These are phyloP conservation scores for Candida ovalis DNA, from an alignment of 805 yeast genomes.

Conservation along the genomic window DNA sequence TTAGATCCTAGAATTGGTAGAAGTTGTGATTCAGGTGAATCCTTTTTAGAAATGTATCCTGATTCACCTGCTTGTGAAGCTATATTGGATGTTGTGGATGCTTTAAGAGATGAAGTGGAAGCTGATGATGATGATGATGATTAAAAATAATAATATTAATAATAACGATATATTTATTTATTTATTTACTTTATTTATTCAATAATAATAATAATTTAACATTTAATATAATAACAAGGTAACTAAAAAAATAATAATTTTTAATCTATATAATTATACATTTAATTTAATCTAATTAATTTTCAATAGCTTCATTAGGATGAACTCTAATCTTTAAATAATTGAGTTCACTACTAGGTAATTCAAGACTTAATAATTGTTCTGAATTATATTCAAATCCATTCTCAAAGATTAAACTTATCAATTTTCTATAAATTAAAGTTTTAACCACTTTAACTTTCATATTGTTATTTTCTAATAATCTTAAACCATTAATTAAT, in stretches of 20 bases:
- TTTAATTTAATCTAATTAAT: too few species aligned
- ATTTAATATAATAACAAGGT: too few species aligned
- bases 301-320: background rate
- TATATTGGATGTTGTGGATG: slow-evolving; percentile 77
- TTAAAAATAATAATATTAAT: too few species aligned
- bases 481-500: slow-evolving; percentile 44
- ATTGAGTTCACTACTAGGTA: slow-evolving; percentile 43
- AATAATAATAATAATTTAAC: too few species aligned
- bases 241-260: too few species aligned
- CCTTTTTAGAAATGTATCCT: slow-evolving; percentile 77
- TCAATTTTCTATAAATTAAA: slow-evolving; percentile 49
- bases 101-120: slow-evolving; percentile 45
- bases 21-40: slow-evolving; percentile 82
- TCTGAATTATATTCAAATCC: slow-evolving; percentile 28
- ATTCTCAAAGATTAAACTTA: slow-evolving; percentile 35
- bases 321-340: slow-evolving; percentile 30
- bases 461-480: slow-evolving; percentile 34
- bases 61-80: slow-evolving; percentile 93
- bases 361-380: slow-evolving; percentile 35
- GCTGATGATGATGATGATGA: too few species aligned
- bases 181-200: background rate
- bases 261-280: background rate
- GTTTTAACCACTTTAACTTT: slow-evolving; percentile 46
- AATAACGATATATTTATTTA: background rate
- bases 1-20: slow-evolving; percentile 92